These are phyloP conservation scores for Fusarium sublunatum DNA, from an alignment of 2,329 filamentous ascomycete species.

Conservation along the genomic window DNA sequence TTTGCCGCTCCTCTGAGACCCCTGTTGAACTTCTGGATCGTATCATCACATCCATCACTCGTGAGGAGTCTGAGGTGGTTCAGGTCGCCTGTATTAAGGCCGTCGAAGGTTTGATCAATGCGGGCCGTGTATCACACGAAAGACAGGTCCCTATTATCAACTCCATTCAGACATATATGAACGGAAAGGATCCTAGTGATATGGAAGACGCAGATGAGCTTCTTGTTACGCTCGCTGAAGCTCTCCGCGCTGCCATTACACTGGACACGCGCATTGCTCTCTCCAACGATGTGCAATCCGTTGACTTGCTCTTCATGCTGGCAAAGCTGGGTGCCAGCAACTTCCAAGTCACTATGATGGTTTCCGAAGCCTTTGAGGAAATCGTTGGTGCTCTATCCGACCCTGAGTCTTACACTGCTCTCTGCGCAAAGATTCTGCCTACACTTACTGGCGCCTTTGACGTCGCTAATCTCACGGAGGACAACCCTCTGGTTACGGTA, in stretches of 20 bases:
- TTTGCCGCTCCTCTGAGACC: constrained; percentile 76
- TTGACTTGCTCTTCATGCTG: constrained; percentile 87
- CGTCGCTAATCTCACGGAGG: constrained; percentile 84
- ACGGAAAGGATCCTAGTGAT: constrained; percentile 82
- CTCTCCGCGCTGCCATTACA: constrained; percentile 83
- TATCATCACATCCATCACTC: constrained; percentile 79
- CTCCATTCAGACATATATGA: constrained; percentile 79
- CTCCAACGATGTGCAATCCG: constrained; percentile 75
- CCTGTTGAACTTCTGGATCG: constrained; percentile 75
- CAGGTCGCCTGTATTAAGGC: constrained; percentile 92
- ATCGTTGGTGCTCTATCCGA: constrained; percentile 77
- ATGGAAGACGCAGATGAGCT: constrained; percentile 91
- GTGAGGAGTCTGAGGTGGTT: constrained; percentile 85
- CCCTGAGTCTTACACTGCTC: constrained; percentile 75
- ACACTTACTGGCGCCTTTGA: constrained; percentile 91
- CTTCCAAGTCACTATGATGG: constrained; percentile 88
- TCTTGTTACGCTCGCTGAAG: constrained; percentile 88
- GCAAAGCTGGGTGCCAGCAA: constrained; percentile 89
- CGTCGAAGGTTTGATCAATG: constrained; percentile 73
- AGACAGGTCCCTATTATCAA: constrained; percentile 70
- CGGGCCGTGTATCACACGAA: constrained; percentile 62
- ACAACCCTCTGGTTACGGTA: constrained; percentile 83
- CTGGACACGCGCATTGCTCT: constrained; percentile 82
- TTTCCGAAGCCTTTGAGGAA: constrained; percentile 92
- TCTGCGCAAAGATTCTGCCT: constrained; percentile 89